These are phyloP conservation scores for Eragrostis curvula DNA, from an alignment of 176 grass and related monocot genomes.

Conservation along the genomic window DNA sequence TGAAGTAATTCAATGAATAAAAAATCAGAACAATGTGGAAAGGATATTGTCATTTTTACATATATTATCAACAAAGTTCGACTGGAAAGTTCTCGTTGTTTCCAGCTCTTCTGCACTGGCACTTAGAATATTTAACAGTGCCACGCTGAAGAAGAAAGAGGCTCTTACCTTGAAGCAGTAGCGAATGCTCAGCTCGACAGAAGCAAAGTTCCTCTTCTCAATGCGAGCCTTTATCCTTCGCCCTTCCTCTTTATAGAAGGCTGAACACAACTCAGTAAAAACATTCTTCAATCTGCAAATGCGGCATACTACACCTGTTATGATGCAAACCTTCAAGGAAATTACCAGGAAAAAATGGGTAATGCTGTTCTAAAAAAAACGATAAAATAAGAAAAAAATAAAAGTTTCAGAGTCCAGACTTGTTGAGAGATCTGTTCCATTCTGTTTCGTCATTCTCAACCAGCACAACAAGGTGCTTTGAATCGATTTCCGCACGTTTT, in stretches of 20 bases:
- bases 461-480: slow-evolving; percentile 73
- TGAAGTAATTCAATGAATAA: slow-evolving; percentile 7
- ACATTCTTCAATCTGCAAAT: slow-evolving; percentile 62
- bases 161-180: slow-evolving; percentile 87
- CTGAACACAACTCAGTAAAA: slow-evolving; percentile 82
- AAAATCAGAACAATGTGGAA: slow-evolving; percentile 21
- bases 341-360: neutral
- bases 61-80: slow-evolving; percentile 1
- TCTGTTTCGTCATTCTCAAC: slow-evolving; percentile 78
- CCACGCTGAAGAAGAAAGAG: slow-evolving; percentile 25
- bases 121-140: slow-evolving; percentile 25
- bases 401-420: slow-evolving; percentile 48
- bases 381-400: slow-evolving; percentile 2
- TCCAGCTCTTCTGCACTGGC: neutral
- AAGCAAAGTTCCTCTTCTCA: slow-evolving; percentile 91
- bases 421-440: slow-evolving; percentile 78
- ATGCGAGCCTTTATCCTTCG: slow-evolving; percentile 78
- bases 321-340: too few species aligned
- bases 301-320: slow-evolving; percentile 1
- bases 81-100: slow-evolving; percentile 6
- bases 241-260: slow-evolving; percentile 93
- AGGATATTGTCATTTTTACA: neutral
- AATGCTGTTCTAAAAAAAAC: neutral
- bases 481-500: slow-evolving; percentile 92
- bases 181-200: slow-evolving; percentile 79